phyloP scores from a whole-genome alignment of 2,329 filamentous ascomycete species.

The Alternaria solani region DNA sequence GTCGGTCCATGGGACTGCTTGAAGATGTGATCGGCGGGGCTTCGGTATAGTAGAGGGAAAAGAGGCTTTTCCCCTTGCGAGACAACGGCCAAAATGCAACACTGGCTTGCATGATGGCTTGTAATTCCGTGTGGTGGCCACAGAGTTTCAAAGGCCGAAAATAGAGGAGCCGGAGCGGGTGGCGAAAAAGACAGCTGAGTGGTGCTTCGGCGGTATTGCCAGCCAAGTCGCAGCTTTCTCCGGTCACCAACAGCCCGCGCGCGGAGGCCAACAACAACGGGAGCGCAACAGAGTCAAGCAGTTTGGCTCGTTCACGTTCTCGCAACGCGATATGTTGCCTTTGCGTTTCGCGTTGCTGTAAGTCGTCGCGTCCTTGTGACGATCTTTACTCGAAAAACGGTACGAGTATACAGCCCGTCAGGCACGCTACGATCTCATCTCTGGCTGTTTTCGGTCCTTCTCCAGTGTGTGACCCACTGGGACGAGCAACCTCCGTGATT shows the following conservation, averaged over 20 bases:
- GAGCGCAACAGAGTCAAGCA: constrained; percentile 3
- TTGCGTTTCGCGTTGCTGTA: constrained; percentile 35
- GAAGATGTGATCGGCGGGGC: background rate
- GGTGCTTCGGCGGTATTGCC: constrained; percentile 13
- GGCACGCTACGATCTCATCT: constrained; percentile 25
- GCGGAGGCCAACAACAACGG: constrained; percentile 9
- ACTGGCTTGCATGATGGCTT: constrained; percentile 20
- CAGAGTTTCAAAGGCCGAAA: constrained; percentile 16
- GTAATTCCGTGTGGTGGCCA: constrained; percentile 9
- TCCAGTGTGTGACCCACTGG: constrained; percentile 10
- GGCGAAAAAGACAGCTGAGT: constrained; percentile 11
- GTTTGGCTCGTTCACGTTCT: constrained; percentile 8
- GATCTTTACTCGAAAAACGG: constrained; percentile 21
- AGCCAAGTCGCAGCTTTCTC: constrained; percentile 1
- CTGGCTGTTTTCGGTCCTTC: constrained; percentile 24
- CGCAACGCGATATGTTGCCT: constrained; percentile 17
- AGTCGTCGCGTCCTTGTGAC: constrained; percentile 33
- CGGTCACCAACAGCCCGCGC: constrained; percentile 1
- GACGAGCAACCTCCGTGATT: constrained; percentile 15
- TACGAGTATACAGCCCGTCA: constrained; percentile 20
- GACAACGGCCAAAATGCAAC: constrained; percentile 6
- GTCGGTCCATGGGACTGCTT: constrained; percentile 3
- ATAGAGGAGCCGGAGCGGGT: constrained; percentile 20
- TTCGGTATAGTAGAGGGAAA: background rate
- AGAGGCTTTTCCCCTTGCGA: constrained; percentile 2